These are phyloP conservation scores for Crepidotus variabilis DNA, from an alignment of 768 basidiomycete species.

Conservation along the genomic window DNA sequence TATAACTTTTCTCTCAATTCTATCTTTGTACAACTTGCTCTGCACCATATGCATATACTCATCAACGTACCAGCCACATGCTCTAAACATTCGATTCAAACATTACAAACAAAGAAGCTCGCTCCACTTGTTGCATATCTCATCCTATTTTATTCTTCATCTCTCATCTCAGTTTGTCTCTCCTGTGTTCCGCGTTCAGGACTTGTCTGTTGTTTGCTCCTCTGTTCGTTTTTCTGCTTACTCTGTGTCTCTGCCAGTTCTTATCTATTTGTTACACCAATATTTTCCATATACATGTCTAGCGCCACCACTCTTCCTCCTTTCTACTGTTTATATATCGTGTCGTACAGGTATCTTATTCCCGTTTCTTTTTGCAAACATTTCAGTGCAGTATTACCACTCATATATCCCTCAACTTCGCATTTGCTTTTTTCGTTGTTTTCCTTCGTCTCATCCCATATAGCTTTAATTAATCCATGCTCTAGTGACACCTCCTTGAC, in stretches of 20 bases:
- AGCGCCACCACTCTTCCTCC: not conserved
- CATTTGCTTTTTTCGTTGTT: not conserved
- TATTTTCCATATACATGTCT: not conserved
- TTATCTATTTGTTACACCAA: not conserved
- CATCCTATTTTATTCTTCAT: not conserved
- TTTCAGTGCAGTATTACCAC: not conserved
- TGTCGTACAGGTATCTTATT: not conserved
- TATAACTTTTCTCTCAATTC: constrained; percentile 4
- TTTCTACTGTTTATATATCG: not conserved
- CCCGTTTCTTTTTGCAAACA: not conserved
- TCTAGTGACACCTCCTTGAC: too few species aligned
- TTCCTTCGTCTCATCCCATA: not conserved
- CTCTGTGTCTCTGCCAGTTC: not conserved
- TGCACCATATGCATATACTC: constrained; percentile 9
- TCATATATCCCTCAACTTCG: not conserved
- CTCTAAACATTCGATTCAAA: not conserved
- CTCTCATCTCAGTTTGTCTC: not conserved
- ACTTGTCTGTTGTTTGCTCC: not conserved
- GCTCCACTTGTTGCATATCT: not conserved
- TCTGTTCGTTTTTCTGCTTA: not conserved
- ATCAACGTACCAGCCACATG: constrained; percentile 3
- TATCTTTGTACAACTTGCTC: constrained; percentile 1
- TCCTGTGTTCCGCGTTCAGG: not conserved
- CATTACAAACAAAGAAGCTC: not conserved
- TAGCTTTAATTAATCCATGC: not conserved